Percentiles rank a stretch among this genome's conserved stretches.
phyloP scores from a whole-genome alignment of 306 rosid species.

The Hippophae gyantsensis region DNA sequence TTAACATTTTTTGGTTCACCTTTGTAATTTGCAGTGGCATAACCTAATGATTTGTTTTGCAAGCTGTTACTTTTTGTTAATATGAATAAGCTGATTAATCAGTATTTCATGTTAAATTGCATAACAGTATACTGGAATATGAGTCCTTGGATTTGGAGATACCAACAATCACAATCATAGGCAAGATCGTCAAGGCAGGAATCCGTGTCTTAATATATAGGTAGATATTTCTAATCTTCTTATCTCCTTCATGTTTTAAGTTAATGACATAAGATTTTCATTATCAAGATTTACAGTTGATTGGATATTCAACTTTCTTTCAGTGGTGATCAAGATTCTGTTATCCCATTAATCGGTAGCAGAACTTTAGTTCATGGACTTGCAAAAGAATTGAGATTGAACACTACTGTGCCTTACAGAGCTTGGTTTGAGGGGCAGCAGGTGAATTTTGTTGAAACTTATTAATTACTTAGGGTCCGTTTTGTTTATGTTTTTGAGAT shows the following conservation, averaged over 20 bases:
- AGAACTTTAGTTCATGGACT: slow-evolving; percentile 68
- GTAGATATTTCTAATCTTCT: slow-evolving; percentile 24
- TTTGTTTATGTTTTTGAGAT: neutral
- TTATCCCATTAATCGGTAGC: slow-evolving; percentile 89
- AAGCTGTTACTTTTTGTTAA: neutral
- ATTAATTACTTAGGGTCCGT: neutral
- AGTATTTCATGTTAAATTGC: neutral
- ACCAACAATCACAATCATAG: slow-evolving; percentile 65
- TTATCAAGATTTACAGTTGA: neutral
- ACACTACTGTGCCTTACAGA: slow-evolving; percentile 70
- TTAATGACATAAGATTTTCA: neutral
- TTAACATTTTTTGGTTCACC: too few relatives aligned
- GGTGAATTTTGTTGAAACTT: slow-evolving; percentile 27
- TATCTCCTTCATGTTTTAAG: neutral
- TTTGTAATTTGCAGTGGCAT: too few relatives aligned
- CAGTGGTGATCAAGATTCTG: slow-evolving; percentile 99
- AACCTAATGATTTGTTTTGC: too few relatives aligned
- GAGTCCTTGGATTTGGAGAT: slow-evolving; percentile 62
- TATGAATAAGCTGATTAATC: neutral
- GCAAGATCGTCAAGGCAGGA: slow-evolving; percentile 66
- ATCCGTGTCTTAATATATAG: slow-evolving; percentile 79
- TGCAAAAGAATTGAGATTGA: slow-evolving; percentile 52
- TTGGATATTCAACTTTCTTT: neutral
- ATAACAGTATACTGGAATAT: slow-evolving; percentile 58
- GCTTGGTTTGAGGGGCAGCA: slow-evolving; percentile 92